A percentile compares a stretch with the other conserved stretches of the same genome.
phyloP scores from a whole-genome alignment of 495 filamentous ascomycete species.

The Rhizodiscina lignyota region DNA sequence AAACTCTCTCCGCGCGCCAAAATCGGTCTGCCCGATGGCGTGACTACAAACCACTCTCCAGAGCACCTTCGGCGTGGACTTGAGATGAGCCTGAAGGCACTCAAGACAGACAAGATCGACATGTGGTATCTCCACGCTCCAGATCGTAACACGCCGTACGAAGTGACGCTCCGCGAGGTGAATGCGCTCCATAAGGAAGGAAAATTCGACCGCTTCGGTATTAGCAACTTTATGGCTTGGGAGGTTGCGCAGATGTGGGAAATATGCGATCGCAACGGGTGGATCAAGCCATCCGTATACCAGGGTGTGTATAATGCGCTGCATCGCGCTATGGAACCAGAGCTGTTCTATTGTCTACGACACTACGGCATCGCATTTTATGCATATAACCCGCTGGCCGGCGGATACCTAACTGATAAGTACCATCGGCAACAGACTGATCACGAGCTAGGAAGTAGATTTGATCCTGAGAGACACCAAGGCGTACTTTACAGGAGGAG shows the following conservation, averaged over 20 bases:
- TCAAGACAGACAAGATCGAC: slow-evolving; percentile 30
- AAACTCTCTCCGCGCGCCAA: slow-evolving; percentile 28
- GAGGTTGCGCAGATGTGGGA: slow-evolving; percentile 35
- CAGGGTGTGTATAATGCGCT: slow-evolving; percentile 52
- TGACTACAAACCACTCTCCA: slow-evolving; percentile 13
- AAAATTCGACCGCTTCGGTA: slow-evolving; percentile 29
- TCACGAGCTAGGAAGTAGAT: slow-evolving; percentile 25
- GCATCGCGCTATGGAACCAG: slow-evolving; percentile 31
- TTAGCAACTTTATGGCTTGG: slow-evolving; percentile 34
- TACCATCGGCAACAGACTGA: slow-evolving; percentile 20
- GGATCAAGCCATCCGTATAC: slow-evolving; percentile 45
- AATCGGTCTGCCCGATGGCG: slow-evolving; percentile 9
- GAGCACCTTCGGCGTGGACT: slow-evolving; percentile 20
- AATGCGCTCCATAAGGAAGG: slow-evolving; percentile 32
- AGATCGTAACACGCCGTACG: slow-evolving; percentile 30
- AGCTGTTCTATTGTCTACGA: slow-evolving; percentile 34
- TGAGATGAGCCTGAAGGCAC: slow-evolving; percentile 25
- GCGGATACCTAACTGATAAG: slow-evolving; percentile 30
- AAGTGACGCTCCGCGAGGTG: slow-evolving; percentile 29
- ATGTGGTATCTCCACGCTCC: slow-evolving; percentile 37
- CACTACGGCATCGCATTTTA: slow-evolving; percentile 35
- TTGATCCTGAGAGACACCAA: slow-evolving; percentile 24
- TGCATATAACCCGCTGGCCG: slow-evolving; percentile 34
- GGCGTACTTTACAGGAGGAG: slow-evolving; percentile 23
- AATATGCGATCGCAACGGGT: slow-evolving; percentile 30